These are phyloP conservation scores for Groenewaldozyma salmanticensis DNA, from an alignment of 805 yeast genomes.

Conservation along the genomic window DNA sequence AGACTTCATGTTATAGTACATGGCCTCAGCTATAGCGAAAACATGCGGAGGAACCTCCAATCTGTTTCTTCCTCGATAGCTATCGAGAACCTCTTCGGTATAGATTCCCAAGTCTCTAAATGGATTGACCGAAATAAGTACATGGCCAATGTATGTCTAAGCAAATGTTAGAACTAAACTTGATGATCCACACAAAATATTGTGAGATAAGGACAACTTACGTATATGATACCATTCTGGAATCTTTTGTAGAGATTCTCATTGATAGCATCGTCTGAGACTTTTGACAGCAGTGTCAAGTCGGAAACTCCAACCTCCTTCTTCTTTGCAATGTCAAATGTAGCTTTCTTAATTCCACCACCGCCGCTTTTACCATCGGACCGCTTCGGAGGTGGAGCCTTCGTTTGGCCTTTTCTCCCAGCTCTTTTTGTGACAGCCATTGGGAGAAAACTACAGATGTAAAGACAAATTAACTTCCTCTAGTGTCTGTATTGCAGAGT, in stretches of 20 bases:
- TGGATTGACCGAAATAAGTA: conserved; percentile 88
- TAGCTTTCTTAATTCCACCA: conserved; percentile 72
- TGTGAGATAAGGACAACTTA: conserved; percentile 7
- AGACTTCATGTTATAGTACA: conserved; percentile 91
- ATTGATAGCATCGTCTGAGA: conserved; percentile 85
- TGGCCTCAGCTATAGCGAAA: conserved; percentile 92
- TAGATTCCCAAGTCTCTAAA: conserved; percentile 94
- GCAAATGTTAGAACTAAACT: background rate
- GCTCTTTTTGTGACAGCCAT: conserved; percentile 80
- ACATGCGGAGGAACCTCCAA: conserved; percentile 97
- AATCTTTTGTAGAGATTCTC: conserved; percentile 86
- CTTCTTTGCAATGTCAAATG: conserved; percentile 77
- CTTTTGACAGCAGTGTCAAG: conserved; percentile 76
- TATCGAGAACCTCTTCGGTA: conserved; percentile 62
- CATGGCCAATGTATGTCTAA: conserved; percentile 30
- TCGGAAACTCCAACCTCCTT: conserved; percentile 99
- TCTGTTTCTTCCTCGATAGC: conserved; percentile 85
- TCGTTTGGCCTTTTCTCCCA: conserved; percentile 49
- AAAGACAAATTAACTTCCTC: no score
- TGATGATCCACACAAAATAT: background rate
- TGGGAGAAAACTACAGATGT: no score
- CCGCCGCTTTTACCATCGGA: conserved; percentile 10
- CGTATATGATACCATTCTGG: conserved; percentile 75
- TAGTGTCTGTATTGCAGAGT: no score
- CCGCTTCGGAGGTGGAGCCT: conserved; percentile 28